Base-by-base conservation (phyloP, 225 moss, liverwort and hornwort species). In the Pseudisothecium myosuroides region DNA sequence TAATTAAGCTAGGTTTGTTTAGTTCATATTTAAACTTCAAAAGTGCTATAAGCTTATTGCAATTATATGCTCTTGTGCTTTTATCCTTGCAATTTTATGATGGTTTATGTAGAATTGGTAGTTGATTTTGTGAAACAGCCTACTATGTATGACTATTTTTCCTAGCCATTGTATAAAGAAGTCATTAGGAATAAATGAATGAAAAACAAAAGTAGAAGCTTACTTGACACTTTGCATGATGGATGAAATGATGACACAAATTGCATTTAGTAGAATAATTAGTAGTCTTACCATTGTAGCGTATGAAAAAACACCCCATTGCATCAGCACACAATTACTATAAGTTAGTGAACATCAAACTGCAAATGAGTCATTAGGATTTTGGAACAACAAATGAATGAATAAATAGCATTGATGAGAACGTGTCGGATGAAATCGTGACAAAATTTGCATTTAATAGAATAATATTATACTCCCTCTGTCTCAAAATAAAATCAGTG, bases 241-340 rank as follows among this genome's bases (percentile, higher is more conserved):
- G 0, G 1, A 72, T 28, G 16, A 27, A 43, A n/a, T 71, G 1
- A 3, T 43, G 23, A 8, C 9, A 71, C 1, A 27, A 0, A 2
- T 71, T 27, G 9, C 9, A 71, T 43, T 71, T 71, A 14, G 17
- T 32, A 63, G 5, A 32, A 17, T 63, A 34, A 22, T n/a, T 22
- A 22, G 2, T 12, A 68, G 12, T n/a, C 12, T 68, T 12, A 21
- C 0, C 1, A 0, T 68, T 68, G 9, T 5, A 73, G 17, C 29
- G 29, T 29, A 29, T 74, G 11, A 6, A 75, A 49, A 6, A 75
- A 47, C 7, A 7, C 2, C 10, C 0, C 0, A 0, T 49, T 31
- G 4, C 18, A 75, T 12, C 18, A 31, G 47, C 4, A 47, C 2
- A 31, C 4, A 31, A 19, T 74, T 31, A 17, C 1, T 71, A 43